These are phyloP conservation scores for Henckelia pumila DNA, from an alignment of 257 asterid species.

Conservation along the genomic window DNA sequence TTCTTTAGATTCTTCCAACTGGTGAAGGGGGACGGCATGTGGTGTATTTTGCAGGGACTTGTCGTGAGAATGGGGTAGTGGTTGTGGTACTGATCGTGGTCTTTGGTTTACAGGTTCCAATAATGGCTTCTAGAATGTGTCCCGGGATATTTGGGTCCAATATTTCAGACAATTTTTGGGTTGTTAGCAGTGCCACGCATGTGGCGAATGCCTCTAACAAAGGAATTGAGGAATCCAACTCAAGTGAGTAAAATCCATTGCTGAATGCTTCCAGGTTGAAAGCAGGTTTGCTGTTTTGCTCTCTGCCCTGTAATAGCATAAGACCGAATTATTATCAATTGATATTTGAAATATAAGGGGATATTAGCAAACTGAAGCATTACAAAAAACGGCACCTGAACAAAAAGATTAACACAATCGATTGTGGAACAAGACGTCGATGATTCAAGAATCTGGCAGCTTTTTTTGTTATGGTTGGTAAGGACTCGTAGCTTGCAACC, in stretches of 20 bases:
- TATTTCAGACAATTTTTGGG: slow-evolving; percentile 45
- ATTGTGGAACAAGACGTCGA: slow-evolving; percentile 26
- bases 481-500: slow-evolving; percentile 91
- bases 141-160: slow-evolving; percentile 30
- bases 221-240: slow-evolving; percentile 57
- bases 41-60: slow-evolving; percentile 49
- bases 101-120: slow-evolving; percentile 28
- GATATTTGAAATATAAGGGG: not conserved
- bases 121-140: slow-evolving; percentile 24
- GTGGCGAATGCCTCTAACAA: slow-evolving; percentile 78
- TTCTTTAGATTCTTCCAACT: slow-evolving; percentile 66
- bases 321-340: slow-evolving; percentile 4
- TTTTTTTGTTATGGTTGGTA: slow-evolving; percentile 32
- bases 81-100: slow-evolving; percentile 18
- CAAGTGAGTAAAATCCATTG: slow-evolving; percentile 63
- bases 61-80: slow-evolving; percentile 28
- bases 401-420: slow-evolving; percentile 48
- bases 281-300: slow-evolving; percentile 43
- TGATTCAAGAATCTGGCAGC: slow-evolving; percentile 27
- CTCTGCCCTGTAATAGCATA: slow-evolving; percentile 48
- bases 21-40: slow-evolving; percentile 89
- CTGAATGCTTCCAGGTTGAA: slow-evolving; percentile 65
- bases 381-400: slow-evolving; percentile 54
- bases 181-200: slow-evolving; percentile 63
- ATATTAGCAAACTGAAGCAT: not conserved